Evolutionary conservation across 2,329 filamentous ascomycete species (phyloP), one percentile per base, ranked within the genome.

Genomic region (Cercospora sesami): DNA sequence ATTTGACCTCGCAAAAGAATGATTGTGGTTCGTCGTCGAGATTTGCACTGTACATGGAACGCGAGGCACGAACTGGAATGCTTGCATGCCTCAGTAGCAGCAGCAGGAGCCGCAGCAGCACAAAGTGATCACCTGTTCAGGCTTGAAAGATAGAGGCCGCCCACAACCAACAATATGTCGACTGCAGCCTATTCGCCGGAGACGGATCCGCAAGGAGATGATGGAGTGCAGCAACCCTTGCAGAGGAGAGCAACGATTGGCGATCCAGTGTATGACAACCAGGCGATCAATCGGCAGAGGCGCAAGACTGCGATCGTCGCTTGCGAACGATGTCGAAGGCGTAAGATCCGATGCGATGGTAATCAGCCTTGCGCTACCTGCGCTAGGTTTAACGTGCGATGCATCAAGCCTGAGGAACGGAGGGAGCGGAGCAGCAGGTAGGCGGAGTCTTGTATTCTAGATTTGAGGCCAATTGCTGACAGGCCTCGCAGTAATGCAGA

Each of bases 201-300:
- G 12, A 60, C 53, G 10, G 65, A 67, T 18, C 51, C 53, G 16
- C 55, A 42, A 39, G 61, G 55, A n/a, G 60, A 60, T 33, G 61
- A 68, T 36, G 48, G 28, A 10, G 61, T 39, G 16, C 63, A 59
- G 30, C 67, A 63, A 18, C 60, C 57, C 10, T 42, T 71, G 28
- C 65, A 60, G n/a, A 66, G 69, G 39, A 60, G 69, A 65, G 67
- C 69, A 6, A 71, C 69, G 39, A 71, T 71, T 61, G 69, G 69
- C 9, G 67, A 69, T 55, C 62, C 67, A 5, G 64, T 69, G 28
- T 63, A 69, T 36, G 69, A 71, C 21, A 64, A 71, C 31, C 65
- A 65, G 39, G 67, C 60, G 10, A 45, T 69, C 42, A 60, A 45
- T 30, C 61, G 65, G 53, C 69, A 71, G 59, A 45, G 64, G 53